Percentiles rank a stretch among this genome's conserved stretches.
Conservation (phyloP, 1,284 basidiomycete species). For the Ganoderma lingzhi region DNA sequence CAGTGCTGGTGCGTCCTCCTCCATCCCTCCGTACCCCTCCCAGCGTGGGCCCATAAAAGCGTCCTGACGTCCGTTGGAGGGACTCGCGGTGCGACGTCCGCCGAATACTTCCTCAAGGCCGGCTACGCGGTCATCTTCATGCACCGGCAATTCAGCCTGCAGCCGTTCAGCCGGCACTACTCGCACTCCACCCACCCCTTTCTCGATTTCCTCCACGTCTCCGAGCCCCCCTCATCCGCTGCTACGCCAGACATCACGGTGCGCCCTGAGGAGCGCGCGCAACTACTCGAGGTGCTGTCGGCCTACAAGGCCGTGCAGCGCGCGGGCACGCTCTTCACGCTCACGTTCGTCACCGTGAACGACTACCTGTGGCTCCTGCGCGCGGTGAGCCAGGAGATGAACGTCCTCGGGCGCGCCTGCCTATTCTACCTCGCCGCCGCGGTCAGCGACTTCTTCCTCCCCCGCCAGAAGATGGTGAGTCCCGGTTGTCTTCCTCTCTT, state of each 20-base stretch:
- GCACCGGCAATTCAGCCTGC: slow-evolving; percentile 96
- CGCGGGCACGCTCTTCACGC: slow-evolving; percentile 79
- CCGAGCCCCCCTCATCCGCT: slow-evolving; percentile 42
- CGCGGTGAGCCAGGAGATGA: slow-evolving; percentile 80
- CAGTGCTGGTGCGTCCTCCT: slow-evolving; percentile 79
- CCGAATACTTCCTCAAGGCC: slow-evolving; percentile 94
- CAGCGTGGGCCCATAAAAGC: not conserved
- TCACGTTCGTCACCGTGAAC: slow-evolving; percentile 95
- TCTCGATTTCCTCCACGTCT: slow-evolving; percentile 92
- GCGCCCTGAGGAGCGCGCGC: slow-evolving; percentile 64
- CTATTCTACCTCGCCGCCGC: slow-evolving; percentile 99
- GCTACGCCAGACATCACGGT: slow-evolving; percentile 65
- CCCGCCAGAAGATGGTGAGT: slow-evolving; percentile 86
- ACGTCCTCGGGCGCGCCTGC: slow-evolving; percentile 71
- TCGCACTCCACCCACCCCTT: slow-evolving; percentile 98
- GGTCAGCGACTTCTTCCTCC: slow-evolving; percentile 98
- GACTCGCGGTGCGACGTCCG: slow-evolving; percentile 96
- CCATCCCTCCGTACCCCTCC: not conserved
- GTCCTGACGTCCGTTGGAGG: slow-evolving; percentile 52
- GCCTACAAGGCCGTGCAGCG: slow-evolving; percentile 86
- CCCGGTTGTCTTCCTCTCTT: too few species aligned
- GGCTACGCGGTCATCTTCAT: slow-evolving; percentile 99
- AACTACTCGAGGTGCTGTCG: slow-evolving; percentile 79
- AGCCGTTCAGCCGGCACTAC: slow-evolving; percentile 97
- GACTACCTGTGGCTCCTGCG: slow-evolving; percentile 96